Evolutionary conservation across 2,329 filamentous ascomycete species (phyloP).

Genomic region (Hymenoscyphus scutula): DNA sequence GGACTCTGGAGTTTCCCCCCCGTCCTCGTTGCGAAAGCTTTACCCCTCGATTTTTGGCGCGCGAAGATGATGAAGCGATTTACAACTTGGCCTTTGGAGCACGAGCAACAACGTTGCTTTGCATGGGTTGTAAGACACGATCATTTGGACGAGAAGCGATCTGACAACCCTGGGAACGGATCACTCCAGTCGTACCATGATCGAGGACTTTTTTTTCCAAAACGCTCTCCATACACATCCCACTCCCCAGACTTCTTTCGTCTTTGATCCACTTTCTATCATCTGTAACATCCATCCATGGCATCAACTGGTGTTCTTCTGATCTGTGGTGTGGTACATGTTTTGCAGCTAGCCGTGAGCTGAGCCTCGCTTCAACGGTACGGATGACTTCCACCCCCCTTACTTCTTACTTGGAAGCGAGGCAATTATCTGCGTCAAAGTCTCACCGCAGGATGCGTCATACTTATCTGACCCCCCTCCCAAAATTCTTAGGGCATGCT

Average conservation of each 20-base stretch:
- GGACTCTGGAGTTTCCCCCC: background rate
- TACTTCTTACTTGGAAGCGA: background rate
- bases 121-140: background rate
- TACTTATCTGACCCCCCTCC: background rate
- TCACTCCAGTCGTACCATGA: no score
- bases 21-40: background rate
- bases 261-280: background rate
- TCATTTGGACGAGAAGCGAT: no score
- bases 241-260: no score
- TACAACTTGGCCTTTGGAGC: background rate
- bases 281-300: background rate
- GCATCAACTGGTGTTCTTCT: background rate
- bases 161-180: no score
- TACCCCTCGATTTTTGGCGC: no score
- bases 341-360: background rate
- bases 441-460: constrained; percentile 3
- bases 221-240: no score
- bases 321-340: background rate
- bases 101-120: background rate
- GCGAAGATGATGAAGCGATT: no score
- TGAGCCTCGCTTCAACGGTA: background rate
- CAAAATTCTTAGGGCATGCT: background rate
- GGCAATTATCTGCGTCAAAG: background rate
- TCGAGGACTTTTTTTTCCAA: no score
- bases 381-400: background rate